These are phyloP conservation scores for Trifolium dubium DNA, from an alignment of 306 rosid genomes.

Conservation along the genomic window DNA sequence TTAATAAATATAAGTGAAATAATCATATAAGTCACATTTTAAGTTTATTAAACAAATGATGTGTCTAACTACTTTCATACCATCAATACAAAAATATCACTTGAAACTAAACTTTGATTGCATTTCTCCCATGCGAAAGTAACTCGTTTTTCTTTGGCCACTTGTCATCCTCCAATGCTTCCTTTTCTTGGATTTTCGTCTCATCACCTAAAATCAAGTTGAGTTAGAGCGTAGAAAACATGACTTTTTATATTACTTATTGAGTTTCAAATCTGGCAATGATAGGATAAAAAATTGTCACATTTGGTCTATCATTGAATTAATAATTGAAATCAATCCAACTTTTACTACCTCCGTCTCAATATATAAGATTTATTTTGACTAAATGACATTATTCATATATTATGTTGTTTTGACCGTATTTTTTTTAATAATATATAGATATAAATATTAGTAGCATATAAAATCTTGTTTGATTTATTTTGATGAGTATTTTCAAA, in stretches of 20 bases:
- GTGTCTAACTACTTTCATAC: slow-evolving; percentile 13
- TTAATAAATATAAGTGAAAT: too few relatives aligned
- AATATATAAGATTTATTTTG: too few relatives aligned
- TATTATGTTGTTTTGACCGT: too few relatives aligned
- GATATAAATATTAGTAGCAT: too few relatives aligned
- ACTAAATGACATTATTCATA: too few relatives aligned
- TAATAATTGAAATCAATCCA: background rate
- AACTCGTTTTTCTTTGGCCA: slow-evolving; percentile 44
- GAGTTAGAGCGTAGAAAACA: background rate
- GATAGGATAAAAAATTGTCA: background rate
- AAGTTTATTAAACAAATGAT: too few relatives aligned
- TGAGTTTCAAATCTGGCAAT: slow-evolving; percentile 1
- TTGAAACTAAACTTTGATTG: slow-evolving; percentile 32
- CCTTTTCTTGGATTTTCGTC: slow-evolving; percentile 37
- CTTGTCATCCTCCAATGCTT: slow-evolving; percentile 64
- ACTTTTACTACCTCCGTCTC: background rate
- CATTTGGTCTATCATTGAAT: background rate
- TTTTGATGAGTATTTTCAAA: too few relatives aligned
- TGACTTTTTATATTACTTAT: background rate
- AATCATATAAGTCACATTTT: too few relatives aligned
- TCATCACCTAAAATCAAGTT: slow-evolving; percentile 48
- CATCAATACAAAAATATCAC: slow-evolving; percentile 11
- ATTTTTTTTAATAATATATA: too few relatives aligned
- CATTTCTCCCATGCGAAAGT: slow-evolving; percentile 28
- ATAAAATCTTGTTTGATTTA: too few relatives aligned